These are phyloP conservation scores for Ballota nigra DNA, from an alignment of 257 asterid genomes.

Conservation along the genomic window DNA sequence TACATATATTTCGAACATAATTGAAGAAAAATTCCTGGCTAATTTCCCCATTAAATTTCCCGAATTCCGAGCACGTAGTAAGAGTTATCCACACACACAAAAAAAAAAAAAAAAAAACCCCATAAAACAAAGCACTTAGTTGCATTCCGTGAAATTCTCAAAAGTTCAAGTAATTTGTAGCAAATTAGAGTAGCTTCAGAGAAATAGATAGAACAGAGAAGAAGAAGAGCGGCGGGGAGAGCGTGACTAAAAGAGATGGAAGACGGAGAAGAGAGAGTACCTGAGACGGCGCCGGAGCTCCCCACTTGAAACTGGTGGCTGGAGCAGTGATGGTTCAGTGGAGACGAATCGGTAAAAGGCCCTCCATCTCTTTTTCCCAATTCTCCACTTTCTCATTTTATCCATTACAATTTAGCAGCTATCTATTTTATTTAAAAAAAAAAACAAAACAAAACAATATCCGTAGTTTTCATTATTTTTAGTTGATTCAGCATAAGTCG, in stretches of 20 bases:
- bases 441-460: background rate
- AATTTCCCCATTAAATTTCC: background rate
- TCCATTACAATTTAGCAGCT: background rate
- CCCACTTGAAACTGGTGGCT: background rate
- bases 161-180: background rate
- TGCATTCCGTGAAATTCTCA: background rate
- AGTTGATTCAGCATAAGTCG: background rate
- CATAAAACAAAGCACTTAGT: background rate
- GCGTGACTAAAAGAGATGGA: background rate
- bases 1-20: background rate
- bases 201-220: background rate
- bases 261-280: background rate
- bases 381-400: slow-evolving; percentile 1
- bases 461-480: background rate
- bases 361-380: background rate
- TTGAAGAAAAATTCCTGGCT: background rate
- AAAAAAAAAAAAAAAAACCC: too few relatives aligned
- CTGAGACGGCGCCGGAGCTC: slow-evolving; percentile 16
- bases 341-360: background rate
- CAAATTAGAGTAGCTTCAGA: background rate
- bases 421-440: background rate
- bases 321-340: background rate
- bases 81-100: background rate
- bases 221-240: background rate
- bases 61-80: background rate